These are phyloP conservation scores for Diplocarpon rosae DNA, from an alignment of 2,329 filamentous ascomycete genomes.

Conservation along the genomic window DNA sequence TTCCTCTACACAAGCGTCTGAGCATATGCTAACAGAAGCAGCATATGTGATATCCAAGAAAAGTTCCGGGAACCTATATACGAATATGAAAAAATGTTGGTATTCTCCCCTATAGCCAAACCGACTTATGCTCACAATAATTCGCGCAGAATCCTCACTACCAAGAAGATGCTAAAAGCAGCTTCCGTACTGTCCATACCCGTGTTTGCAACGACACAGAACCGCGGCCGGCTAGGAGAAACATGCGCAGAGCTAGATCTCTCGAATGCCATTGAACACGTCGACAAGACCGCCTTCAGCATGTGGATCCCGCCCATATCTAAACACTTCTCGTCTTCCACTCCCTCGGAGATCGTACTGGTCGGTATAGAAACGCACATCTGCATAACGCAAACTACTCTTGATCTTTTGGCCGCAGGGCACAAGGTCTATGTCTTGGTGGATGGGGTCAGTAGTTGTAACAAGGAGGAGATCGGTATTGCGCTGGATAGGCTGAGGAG, in stretches of 20 bases:
- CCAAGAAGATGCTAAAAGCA: conserved; percentile 57
- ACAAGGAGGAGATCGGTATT: conserved; percentile 67
- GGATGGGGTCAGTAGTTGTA: conserved; percentile 83
- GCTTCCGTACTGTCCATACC: conserved; percentile 60
- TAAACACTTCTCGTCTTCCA: conserved; percentile 27
- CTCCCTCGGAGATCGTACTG: conserved; percentile 53
- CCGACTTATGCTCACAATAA: not conserved
- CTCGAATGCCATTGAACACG: conserved; percentile 39
- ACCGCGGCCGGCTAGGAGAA: conserved; percentile 62
- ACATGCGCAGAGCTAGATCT: conserved; percentile 64
- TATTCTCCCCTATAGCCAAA: conserved; percentile 5
- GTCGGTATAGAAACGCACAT: conserved; percentile 92
- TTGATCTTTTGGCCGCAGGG: conserved; percentile 66
- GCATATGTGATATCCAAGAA: conserved; percentile 90
- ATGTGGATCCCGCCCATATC: conserved; percentile 69
- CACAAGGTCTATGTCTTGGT: conserved; percentile 80
- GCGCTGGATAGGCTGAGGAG: conserved; percentile 65
- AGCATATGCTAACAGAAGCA: conserved; percentile 29
- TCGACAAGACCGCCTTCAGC: conserved; percentile 84
- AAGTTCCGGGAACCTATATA: conserved; percentile 77
- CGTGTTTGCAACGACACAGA: conserved; percentile 79
- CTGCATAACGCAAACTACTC: conserved; percentile 83
- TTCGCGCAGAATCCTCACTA: conserved; percentile 46
- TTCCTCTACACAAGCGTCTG: not conserved
- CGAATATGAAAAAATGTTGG: conserved; percentile 73